Evolutionary conservation across 2,329 filamentous ascomycete genomes (phyloP).

Genomic region (Verticillium nubilum): DNA sequence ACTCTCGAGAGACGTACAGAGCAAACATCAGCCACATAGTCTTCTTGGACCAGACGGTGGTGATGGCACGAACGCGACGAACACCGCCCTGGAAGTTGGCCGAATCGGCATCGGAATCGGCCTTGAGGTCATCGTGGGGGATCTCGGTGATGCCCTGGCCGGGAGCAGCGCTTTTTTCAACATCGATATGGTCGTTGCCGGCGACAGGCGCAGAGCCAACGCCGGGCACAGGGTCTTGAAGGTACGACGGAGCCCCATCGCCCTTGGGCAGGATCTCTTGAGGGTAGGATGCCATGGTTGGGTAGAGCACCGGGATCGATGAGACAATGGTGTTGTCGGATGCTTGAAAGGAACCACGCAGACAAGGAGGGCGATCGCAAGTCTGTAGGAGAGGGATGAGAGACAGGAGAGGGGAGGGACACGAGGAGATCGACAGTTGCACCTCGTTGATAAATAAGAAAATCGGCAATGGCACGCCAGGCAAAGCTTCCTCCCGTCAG

Average conservation of each 20-base stretch:
- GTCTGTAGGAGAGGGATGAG: neutral
- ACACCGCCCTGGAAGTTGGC: slow-evolving; percentile 30
- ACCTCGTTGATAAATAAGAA: neutral
- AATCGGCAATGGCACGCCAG: neutral
- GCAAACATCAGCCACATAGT: slow-evolving; percentile 31
- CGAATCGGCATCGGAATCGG: slow-evolving; percentile 15
- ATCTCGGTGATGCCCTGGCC: slow-evolving; percentile 7
- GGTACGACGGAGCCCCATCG: neutral
- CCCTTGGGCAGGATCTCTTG: neutral
- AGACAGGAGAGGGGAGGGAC: neutral
- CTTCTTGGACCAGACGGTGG: slow-evolving; percentile 30
- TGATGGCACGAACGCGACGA: slow-evolving; percentile 31
- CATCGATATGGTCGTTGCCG: slow-evolving; percentile 1
- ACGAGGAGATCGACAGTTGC: neutral
- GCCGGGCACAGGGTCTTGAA: neutral
- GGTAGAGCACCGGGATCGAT: neutral
- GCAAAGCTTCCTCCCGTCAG: neutral
- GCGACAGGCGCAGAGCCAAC: neutral
- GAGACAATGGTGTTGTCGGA: neutral
- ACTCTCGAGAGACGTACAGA: slow-evolving; percentile 25
- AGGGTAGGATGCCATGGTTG: neutral
- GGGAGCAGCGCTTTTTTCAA: slow-evolving; percentile 7
- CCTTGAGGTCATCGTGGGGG: neutral
- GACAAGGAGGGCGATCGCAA: neutral
- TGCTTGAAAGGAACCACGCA: neutral